Conservation (phyloP, 2,329 filamentous ascomycete species). For the Clonostachys chloroleuca region DNA sequence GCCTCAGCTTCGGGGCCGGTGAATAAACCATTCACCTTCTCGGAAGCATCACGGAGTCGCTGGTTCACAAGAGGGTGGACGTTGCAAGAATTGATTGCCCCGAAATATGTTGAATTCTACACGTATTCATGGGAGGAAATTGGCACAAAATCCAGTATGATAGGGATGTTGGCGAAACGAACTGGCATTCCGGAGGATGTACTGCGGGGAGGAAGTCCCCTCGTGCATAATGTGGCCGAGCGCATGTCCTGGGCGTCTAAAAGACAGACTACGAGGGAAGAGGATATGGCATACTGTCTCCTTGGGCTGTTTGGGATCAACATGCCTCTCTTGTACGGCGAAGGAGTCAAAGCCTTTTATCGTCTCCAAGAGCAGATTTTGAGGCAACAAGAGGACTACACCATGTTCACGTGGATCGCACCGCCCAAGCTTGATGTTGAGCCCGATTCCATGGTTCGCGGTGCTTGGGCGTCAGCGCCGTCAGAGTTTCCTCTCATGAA, state of each 20-base stretch:
- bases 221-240: conserved; percentile 6
- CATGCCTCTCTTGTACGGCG: conserved; percentile 20
- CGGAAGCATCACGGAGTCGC: conserved; percentile 5
- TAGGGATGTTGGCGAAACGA: conserved; percentile 8
- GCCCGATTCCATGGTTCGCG: neutral
- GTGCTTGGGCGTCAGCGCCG: neutral
- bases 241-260: conserved; percentile 18
- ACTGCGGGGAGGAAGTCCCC: conserved; percentile 4
- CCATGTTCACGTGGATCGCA: conserved; percentile 13
- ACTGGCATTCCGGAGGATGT: conserved; percentile 15
- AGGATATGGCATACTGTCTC: conserved; percentile 20
- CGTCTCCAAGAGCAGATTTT: conserved; percentile 17
- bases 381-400: conserved; percentile 7
- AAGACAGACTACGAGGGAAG: conserved; percentile 12
- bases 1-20: too few species aligned
- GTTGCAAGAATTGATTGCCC: conserved; percentile 13
- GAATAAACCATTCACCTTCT: too few species aligned
- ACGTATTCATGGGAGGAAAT: conserved; percentile 15
- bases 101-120: conserved; percentile 17
- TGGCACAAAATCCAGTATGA: conserved; percentile 11
- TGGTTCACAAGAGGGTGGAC: conserved; percentile 18
- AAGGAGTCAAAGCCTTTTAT: conserved; percentile 15
- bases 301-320: conserved; percentile 20
- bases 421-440: neutral
- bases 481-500: neutral